phyloP scores from a whole-genome alignment of 805 yeast species.

The Komagataella phaffii region DNA sequence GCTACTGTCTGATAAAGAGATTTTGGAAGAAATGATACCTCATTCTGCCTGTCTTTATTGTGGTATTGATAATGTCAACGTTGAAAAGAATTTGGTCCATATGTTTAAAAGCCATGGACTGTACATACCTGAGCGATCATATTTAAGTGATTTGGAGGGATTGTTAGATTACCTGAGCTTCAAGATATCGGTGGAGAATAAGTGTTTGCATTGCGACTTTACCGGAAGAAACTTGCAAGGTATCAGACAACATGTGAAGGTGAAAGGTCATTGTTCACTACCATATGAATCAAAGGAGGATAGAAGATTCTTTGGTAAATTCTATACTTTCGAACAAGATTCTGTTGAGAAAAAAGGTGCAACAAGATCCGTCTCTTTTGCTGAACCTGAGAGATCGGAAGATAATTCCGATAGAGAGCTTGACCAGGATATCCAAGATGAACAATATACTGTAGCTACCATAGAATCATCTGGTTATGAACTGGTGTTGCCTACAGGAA shows the following conservation, averaged over 20 bases:
- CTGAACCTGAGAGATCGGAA: constrained; percentile 6
- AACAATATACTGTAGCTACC: not conserved
- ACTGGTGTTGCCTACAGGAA: constrained; percentile 64
- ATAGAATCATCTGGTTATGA: constrained; percentile 32
- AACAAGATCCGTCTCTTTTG: constrained; percentile 5
- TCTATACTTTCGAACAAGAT: constrained; percentile 19
- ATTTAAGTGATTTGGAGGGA: constrained; percentile 22
- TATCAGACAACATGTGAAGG: constrained; percentile 26
- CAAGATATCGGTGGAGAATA: constrained; percentile 23
- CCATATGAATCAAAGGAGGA: constrained; percentile 31
- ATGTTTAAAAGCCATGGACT: constrained; percentile 31
- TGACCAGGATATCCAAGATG: constrained; percentile 2
- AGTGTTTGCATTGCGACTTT: constrained; percentile 31
- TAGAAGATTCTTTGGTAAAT: constrained; percentile 19
- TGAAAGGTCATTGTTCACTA: constrained; percentile 31
- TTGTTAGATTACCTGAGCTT: constrained; percentile 21
- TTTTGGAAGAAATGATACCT: constrained; percentile 18
- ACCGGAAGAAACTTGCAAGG: constrained; percentile 26
- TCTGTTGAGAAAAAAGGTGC: not conserved
- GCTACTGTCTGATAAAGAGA: constrained; percentile 12
- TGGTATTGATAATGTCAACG: constrained; percentile 21
- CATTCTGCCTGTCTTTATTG: constrained; percentile 36
- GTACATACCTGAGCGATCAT: constrained; percentile 29
- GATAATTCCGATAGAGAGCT: constrained; percentile 11
- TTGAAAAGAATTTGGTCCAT: constrained; percentile 20